A percentile compares a stretch with the other conserved stretches of the same genome.
These are phyloP conservation scores for Xylariaceae sp. DNA, from an alignment of 2,329 filamentous ascomycete species.

Conservation along the genomic window DNA sequence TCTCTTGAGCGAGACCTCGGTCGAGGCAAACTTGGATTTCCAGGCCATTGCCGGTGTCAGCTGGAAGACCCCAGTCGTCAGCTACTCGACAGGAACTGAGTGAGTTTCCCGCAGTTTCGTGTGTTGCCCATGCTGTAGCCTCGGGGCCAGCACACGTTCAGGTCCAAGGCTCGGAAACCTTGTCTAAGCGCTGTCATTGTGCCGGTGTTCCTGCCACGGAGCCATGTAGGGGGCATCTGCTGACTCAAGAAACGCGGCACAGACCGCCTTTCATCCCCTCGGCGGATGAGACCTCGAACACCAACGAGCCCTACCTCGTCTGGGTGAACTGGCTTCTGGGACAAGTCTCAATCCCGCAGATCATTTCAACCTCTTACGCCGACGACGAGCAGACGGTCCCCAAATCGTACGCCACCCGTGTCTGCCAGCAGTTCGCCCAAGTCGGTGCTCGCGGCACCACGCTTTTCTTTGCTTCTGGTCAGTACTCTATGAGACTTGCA, in stretches of 20 bases:
- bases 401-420: constrained; percentile 39
- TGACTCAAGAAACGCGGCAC: too few species aligned
- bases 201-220: too few species aligned
- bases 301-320: constrained; percentile 51
- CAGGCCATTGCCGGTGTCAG: constrained; percentile 25
- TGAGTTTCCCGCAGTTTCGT: too few species aligned
- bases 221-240: too few species aligned
- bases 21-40: constrained; percentile 24
- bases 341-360: constrained; percentile 41
- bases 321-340: constrained; percentile 43
- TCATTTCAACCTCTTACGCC: constrained; percentile 51
- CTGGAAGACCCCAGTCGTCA: constrained; percentile 22
- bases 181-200: too few species aligned
- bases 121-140: too few species aligned
- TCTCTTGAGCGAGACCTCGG: constrained; percentile 14
- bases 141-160: too few species aligned
- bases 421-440: constrained; percentile 46
- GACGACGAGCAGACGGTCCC: constrained; percentile 52
- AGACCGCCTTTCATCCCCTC: constrained; percentile 24
- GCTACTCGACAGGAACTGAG: constrained; percentile 26
- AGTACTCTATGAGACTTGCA: too few species aligned
- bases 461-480: constrained; percentile 40
- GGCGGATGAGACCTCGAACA: constrained; percentile 15
- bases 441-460: constrained; percentile 45
- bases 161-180: too few species aligned